These are phyloP conservation scores for Asterophora lycoperdoides DNA, from an alignment of 768 basidiomycete genomes.

Conservation along the genomic window DNA sequence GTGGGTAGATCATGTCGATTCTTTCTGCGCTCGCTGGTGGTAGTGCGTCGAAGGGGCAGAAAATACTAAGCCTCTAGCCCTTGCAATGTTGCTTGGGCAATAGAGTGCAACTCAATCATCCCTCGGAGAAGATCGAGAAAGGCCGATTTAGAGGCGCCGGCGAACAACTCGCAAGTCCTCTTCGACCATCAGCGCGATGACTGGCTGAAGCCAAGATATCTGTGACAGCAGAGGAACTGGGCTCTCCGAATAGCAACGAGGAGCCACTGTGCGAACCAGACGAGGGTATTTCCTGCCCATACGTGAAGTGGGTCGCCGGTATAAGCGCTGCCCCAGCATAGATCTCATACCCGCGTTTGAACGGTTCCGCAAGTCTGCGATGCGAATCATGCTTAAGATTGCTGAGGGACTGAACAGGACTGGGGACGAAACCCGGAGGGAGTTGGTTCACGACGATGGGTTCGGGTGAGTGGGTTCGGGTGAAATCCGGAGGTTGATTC, in stretches of 20 bases:
- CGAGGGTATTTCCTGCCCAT: neutral
- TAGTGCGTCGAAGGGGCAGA: too few species aligned
- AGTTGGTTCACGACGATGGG: constrained; percentile 22
- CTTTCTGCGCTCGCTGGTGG: too few species aligned
- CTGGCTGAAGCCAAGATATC: neutral
- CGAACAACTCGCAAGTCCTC: neutral
- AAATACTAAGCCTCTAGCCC: too few species aligned
- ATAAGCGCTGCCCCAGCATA: constrained; percentile 5
- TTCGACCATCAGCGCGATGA: neutral
- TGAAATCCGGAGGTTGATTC: neutral
- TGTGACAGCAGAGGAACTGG: neutral
- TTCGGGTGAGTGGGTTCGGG: neutral
- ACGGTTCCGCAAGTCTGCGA: neutral
- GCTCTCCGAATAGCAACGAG: neutral
- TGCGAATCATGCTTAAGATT: constrained; percentile 5
- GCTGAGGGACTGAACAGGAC: constrained; percentile 23
- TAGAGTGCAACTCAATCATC: too few species aligned
- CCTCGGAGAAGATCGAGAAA: constrained; percentile 12
- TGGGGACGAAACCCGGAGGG: constrained; percentile 36
- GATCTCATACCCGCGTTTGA: constrained; percentile 2
- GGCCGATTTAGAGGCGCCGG: constrained; percentile 10
- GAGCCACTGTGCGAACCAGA: constrained; percentile 1
- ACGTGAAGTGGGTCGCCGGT: constrained; percentile 1
- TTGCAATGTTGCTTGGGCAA: too few species aligned
- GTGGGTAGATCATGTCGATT: too few species aligned